Conservation (phyloP, 345 rosid genomes). For the Arabidopsis arenosa region DNA sequence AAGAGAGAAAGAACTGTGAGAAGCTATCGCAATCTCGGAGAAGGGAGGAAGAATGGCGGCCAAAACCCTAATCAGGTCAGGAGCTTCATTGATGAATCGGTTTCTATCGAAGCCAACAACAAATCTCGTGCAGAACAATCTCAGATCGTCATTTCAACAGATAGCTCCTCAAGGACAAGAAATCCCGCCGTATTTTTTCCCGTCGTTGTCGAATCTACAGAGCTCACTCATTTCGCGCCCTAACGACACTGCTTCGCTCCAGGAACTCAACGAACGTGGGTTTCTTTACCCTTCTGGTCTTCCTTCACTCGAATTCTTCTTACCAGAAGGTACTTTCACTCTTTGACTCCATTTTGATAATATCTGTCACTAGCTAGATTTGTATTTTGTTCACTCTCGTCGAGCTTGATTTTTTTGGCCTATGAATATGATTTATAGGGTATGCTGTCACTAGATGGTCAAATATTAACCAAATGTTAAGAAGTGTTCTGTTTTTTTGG, state of each 20-base stretch:
- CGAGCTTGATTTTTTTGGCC: not conserved
- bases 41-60: constrained; percentile 60
- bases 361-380: constrained; percentile 26
- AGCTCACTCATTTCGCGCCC: constrained; percentile 47
- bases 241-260: constrained; percentile 48
- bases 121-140: constrained; percentile 44
- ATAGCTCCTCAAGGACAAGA: constrained; percentile 44
- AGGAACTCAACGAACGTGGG: constrained; percentile 49
- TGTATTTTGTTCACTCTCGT: not conserved
- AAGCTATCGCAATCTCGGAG: constrained; percentile 29
- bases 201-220: constrained; percentile 61
- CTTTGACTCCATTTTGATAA: not conserved
- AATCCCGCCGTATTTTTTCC: constrained; percentile 59
- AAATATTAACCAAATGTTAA: not conserved
- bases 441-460: not conserved
- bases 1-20: not conserved
- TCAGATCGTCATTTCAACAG: constrained; percentile 36
- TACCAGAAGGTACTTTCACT: constrained; percentile 70
- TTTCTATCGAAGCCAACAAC: constrained; percentile 49
- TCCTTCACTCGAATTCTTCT: constrained; percentile 85
- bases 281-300: constrained; percentile 80
- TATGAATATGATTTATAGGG: not conserved
- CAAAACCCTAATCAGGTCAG: constrained; percentile 67
- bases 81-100: constrained; percentile 70
- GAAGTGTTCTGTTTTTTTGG: not conserved